Evolutionary conservation across 495 filamentous ascomycete genomes (phyloP), one percentile per base, ranked within the genome.

Genomic region (Penicillium robsamsonii): DNA sequence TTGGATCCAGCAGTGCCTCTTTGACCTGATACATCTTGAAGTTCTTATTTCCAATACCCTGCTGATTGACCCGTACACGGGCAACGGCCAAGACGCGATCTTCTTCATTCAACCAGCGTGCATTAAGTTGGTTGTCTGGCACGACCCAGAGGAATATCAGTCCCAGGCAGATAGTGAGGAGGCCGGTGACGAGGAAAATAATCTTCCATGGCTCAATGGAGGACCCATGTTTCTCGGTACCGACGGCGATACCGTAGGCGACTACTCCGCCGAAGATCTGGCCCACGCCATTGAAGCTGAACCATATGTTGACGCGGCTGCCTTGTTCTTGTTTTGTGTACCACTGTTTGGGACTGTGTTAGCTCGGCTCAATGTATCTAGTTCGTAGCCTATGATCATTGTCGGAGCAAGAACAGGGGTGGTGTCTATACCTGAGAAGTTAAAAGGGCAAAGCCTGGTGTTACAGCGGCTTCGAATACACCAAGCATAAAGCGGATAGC

Each of bases 111-210:
- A 90, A 68, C 78, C 84, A 89, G 30, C 82, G 79, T 12, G 84
- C 83, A 60, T 88, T 87, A 52, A 87, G 68, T 57, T 89, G 87
- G 58, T 77, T 88, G 61, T 91, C 87, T 0, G 87, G 87, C 48
- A 91, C 74, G 25, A 85, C 64, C 67, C 77, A 85, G 15, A 86
- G 70, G 62, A 90, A 87, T 5, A 84, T 40, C 12, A 81, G 44
- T 24, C 86, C 84, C 51, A 87, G 73, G 1, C 68, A 61, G 1
- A 80, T 64, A 6, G 87, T 90, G 38, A 87, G 68, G 0, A 86
- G 71, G 1, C 87, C 87, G 1, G 81, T 85, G 22, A 85, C 75
- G 1, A 90, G 77, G 68, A 89, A 90, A 4, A 88, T 70, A 38
- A 88, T 82, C 70, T 87, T 86, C 86, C 86, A 88, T 2, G 82